Percentiles rank a stretch among this genome's conserved stretches.
These are phyloP conservation scores for Stereum hirsutum DNA, from an alignment of 1,284 basidiomycete species.

Conservation along the genomic window DNA sequence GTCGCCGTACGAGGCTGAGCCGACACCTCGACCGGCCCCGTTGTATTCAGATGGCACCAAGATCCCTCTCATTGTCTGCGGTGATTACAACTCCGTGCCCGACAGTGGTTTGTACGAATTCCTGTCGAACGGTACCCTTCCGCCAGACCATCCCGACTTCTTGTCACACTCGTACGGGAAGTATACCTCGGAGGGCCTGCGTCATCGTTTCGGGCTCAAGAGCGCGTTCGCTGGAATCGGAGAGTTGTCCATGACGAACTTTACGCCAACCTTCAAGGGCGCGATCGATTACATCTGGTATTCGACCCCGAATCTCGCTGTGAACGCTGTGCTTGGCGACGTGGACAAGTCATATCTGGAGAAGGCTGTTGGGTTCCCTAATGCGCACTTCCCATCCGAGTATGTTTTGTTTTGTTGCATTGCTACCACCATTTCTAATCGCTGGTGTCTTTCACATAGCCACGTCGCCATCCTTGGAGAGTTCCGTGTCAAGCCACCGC, in stretches of 20 bases:
- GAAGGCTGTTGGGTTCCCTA: slow-evolving; percentile 95
- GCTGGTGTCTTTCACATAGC: slow-evolving; percentile 27
- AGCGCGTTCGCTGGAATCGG: slow-evolving; percentile 69
- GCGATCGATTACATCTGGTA: slow-evolving; percentile 96
- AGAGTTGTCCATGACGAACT: slow-evolving; percentile 84
- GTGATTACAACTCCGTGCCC: slow-evolving; percentile 92
- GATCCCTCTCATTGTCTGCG: slow-evolving; percentile 88
- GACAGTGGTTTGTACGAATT: slow-evolving; percentile 91
- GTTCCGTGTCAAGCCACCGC: slow-evolving; percentile 68
- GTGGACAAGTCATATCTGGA: slow-evolving; percentile 83
- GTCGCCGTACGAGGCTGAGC: slow-evolving; percentile 16
- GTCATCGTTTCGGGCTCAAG: slow-evolving; percentile 76
- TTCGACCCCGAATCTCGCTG: slow-evolving; percentile 68
- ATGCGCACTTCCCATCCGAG: slow-evolving; percentile 94
- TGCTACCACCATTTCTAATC: slow-evolving; percentile 11
- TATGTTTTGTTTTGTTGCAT: slow-evolving; percentile 35
- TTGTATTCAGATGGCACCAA: slow-evolving; percentile 75
- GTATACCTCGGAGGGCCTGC: slow-evolving; percentile 87
- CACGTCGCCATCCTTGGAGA: slow-evolving; percentile 59
- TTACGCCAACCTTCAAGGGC: slow-evolving; percentile 78
- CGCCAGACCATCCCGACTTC: slow-evolving; percentile 85
- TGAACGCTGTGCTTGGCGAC: slow-evolving; percentile 83
- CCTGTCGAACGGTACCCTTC: slow-evolving; percentile 64
- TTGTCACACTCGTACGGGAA: slow-evolving; percentile 86
- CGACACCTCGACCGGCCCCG: slow-evolving; percentile 45